Base-by-base conservation (phyloP, 768 basidiomycete genomes). In the Mycena sanguinolenta region DNA sequence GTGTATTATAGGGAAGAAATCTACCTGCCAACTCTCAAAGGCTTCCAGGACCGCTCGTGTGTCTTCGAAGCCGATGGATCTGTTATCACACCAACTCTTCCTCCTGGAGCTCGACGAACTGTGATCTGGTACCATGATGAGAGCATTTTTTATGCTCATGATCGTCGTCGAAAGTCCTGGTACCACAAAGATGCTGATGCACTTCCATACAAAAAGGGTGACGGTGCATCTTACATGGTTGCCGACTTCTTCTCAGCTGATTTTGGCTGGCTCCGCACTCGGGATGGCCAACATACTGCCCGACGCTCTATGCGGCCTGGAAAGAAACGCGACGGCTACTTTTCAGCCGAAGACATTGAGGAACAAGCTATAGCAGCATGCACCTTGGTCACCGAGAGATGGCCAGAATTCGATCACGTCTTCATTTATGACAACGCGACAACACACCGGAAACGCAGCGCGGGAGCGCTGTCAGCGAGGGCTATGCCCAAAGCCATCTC, bases 261-360 rank as follows among this genome's bases (percentile, higher is more conserved):
- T 52, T 52, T 52, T 52, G 50, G 50, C 25, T 52, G 50, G 50
- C 50, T 52, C 28, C 50, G 50, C 28, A 52, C 50, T 52, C 50
- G 50, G 27, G 50, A 52, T 21, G 25, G 50, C 50, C 50, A 23
- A 8, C 50, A 23, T 2, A 27, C 16, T 28, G 50, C 50, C 3
- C 25, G 50, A 27, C 67, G 79, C 21, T 32, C 75, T 5, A 78
- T 80, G 57, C 64, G 73, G 44, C 63, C 71, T 32, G 78, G 76
- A 17, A 76, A 75, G 58, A 63, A 69, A 57, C 50, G 53, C 4
- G 74, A 80, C 58, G 75, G 75, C 12, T 78, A 79, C 55, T 78
- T 77, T 61, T 59, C 49, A 21, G 75, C 74, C 32, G 70, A 49
- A 50, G 61, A 73, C 21, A 60, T 67, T 19, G 36, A 71, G 23